Evolutionary conservation across 106 monocot genomes (phyloP).

Genomic region (Allium cepa): DNA sequence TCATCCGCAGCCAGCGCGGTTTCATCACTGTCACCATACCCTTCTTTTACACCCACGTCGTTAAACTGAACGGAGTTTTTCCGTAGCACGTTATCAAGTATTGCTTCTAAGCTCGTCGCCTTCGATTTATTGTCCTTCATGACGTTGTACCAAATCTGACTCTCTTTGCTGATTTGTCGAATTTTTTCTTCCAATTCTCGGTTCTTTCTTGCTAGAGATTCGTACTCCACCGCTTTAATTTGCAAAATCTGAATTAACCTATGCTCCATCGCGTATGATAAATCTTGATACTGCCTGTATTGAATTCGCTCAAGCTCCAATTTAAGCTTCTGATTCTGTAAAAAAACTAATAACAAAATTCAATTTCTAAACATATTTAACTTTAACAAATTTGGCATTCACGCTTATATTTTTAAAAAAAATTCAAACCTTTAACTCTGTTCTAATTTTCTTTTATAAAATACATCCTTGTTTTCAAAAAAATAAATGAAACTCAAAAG

Average conservation of each 20-base stretch:
- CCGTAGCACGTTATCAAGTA: constrained; percentile 45
- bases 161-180: constrained; percentile 35
- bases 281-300: constrained; percentile 23
- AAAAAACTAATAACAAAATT: not conserved
- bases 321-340: constrained; percentile 39
- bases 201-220: constrained; percentile 19
- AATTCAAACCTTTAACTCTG: too few species aligned
- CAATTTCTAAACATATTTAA: not conserved
- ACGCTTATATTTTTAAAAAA: too few species aligned
- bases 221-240: constrained; percentile 44
- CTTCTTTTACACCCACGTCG: constrained; percentile 7
- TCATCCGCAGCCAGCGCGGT: constrained; percentile 17
- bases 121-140: constrained; percentile 58
- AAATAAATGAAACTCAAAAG: too few species aligned
- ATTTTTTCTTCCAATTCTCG: constrained; percentile 57
- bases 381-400: too few species aligned
- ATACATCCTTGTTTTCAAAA: too few species aligned
- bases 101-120: constrained; percentile 30
- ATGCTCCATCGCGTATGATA: constrained; percentile 21
- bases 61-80: not conserved
- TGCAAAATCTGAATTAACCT: constrained; percentile 12
- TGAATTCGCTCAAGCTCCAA: constrained; percentile 21
- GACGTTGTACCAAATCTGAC: constrained; percentile 55
- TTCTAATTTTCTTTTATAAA: too few species aligned
- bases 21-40: constrained; percentile 33